A percentile compares a stretch with the other conserved stretches of the same genome.
These are phyloP conservation scores for Ustulina deusta DNA, from an alignment of 2,329 filamentous ascomycete species.

Conservation along the genomic window DNA sequence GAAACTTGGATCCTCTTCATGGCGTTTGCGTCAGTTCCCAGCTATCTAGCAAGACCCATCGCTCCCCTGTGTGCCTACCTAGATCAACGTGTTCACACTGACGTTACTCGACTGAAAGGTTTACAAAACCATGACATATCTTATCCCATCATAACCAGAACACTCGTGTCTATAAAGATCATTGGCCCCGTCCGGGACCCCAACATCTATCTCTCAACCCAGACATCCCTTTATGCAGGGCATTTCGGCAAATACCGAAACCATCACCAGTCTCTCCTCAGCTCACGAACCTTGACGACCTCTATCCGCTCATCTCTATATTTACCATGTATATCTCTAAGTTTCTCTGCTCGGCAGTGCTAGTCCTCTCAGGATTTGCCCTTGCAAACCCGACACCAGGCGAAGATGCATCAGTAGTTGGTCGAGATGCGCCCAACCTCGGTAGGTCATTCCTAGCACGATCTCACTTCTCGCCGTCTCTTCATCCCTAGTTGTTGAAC, in stretches of 20 bases:
- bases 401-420: neutral
- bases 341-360: conserved; percentile 21
- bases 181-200: neutral
- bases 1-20: too few relatives aligned
- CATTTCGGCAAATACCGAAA: neutral
- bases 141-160: neutral
- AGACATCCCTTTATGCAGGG: too few relatives aligned
- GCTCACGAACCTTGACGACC: neutral
- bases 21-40: too few relatives aligned
- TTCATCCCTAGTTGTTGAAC: too few relatives aligned
- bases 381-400: neutral
- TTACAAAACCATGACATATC: conserved; percentile 17
- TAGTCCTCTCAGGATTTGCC: conserved; percentile 23
- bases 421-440: too few relatives aligned
- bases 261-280: neutral
- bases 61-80: neutral
- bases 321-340: conserved; percentile 30
- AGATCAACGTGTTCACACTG: conserved; percentile 17
- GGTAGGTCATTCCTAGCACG: too few relatives aligned
- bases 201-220: neutral
- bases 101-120: neutral
- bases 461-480: too few relatives aligned
- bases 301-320: neutral
- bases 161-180: conserved; percentile 17
- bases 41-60: neutral